A percentile compares a stretch with the other conserved stretches of the same genome.
Conservation (phyloP, 2,329 filamentous ascomycete genomes). For the Botrytis byssoidea region DNA sequence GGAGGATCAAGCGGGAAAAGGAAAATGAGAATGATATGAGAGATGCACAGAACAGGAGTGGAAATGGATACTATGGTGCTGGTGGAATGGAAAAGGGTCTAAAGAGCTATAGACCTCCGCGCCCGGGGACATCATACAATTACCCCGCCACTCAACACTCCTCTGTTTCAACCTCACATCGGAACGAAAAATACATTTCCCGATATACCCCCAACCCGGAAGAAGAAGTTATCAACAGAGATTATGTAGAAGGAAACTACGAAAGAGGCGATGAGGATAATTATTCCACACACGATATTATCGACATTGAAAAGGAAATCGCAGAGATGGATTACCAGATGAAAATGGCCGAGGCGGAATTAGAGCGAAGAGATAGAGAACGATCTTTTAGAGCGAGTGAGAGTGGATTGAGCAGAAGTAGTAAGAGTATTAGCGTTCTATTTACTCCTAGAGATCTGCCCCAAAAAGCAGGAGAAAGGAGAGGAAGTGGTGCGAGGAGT, state of each 20-base stretch:
- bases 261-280: constrained; percentile 3
- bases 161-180: background rate
- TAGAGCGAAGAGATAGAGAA: background rate
- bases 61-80: background rate
- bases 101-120: background rate
- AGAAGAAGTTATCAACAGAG: background rate
- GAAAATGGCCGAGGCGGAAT: background rate
- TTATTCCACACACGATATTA: background rate
- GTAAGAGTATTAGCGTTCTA: constrained; percentile 15
- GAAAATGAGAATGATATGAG: background rate
- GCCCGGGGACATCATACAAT: background rate
- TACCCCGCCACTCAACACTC: background rate
- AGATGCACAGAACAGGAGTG: background rate
- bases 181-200: background rate
- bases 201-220: background rate
- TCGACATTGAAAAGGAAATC: constrained; percentile 17
- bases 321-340: constrained; percentile 6
- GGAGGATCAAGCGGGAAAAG: background rate
- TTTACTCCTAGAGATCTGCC: background rate
- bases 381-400: background rate
- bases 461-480: background rate
- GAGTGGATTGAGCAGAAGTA: constrained; percentile 12
- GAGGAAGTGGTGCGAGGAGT: background rate
- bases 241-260: background rate
- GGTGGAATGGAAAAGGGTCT: background rate